These are phyloP conservation scores for Ogataea glucozyma DNA, from an alignment of 805 yeast species.

Conservation along the genomic window DNA sequence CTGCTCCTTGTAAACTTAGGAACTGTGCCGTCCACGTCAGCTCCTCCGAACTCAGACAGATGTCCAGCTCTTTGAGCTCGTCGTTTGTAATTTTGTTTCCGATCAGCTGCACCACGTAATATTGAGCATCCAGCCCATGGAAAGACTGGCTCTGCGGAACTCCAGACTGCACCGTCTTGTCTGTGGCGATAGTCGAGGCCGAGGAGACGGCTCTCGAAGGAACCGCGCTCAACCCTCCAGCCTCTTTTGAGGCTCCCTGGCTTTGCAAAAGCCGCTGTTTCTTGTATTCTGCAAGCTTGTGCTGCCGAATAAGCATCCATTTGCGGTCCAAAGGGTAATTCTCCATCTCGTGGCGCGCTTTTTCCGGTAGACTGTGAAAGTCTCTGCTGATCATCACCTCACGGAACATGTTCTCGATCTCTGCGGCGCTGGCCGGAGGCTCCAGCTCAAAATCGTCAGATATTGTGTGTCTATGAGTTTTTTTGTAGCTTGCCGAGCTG, in stretches of 20 bases:
- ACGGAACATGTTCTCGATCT: conserved; percentile 71
- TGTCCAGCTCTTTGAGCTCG: conserved; percentile 83
- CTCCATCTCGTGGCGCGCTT: conserved; percentile 75
- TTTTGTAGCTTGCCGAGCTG: conserved; percentile 27
- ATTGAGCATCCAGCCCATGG: conserved; percentile 56
- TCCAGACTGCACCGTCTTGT: conserved; percentile 12
- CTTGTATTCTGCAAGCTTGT: conserved; percentile 73
- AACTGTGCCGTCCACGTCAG: conserved; percentile 80
- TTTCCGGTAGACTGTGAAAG: conserved; percentile 59
- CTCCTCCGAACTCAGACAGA: conserved; percentile 82
- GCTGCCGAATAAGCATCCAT: conserved; percentile 91
- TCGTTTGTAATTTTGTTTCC: conserved; percentile 65
- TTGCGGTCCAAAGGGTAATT: conserved; percentile 75
- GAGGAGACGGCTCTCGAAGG: conserved; percentile 10
- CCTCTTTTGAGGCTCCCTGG: too few relatives aligned
- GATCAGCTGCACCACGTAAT: conserved; percentile 72
- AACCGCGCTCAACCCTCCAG: too few relatives aligned
- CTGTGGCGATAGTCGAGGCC: conserved; percentile 15
- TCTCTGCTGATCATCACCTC: conserved; percentile 84
- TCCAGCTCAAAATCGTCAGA: conserved; percentile 51
- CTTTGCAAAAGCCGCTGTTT: conserved; percentile 37
- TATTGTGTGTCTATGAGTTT: conserved; percentile 38
- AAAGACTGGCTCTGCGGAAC: too few relatives aligned
- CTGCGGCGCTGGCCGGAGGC: conserved; percentile 64
- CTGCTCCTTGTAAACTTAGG: conserved; percentile 83